A percentile compares a stretch with the other conserved stretches of the same genome.
Conservation (phyloP, 2,329 filamentous ascomycete genomes). For the Ampelomyces quisqualis region DNA sequence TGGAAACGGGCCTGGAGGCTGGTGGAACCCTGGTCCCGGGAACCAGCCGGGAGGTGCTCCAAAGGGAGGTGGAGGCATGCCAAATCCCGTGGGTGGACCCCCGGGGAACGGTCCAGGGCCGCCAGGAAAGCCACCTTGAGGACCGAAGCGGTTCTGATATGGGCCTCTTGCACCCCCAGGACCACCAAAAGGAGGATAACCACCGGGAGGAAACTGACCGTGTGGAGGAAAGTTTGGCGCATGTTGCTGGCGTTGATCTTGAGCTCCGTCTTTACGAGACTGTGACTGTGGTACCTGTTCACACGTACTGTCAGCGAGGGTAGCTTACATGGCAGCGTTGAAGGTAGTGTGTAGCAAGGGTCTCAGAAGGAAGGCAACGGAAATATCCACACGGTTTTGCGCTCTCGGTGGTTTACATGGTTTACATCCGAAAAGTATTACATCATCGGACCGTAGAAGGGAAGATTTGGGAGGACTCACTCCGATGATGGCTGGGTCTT, state of each 20-base stretch:
- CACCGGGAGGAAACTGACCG: conserved; percentile 46
- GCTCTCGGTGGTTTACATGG: conserved; percentile 80
- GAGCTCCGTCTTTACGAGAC: conserved; percentile 21
- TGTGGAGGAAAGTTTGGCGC: conserved; percentile 44
- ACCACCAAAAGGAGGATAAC: conserved; percentile 45
- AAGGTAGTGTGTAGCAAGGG: conserved; percentile 17
- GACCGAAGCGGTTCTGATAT: conserved; percentile 49
- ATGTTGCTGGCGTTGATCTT: conserved; percentile 35
- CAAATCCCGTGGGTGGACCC: conserved; percentile 56
- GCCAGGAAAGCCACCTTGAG: conserved; percentile 49
- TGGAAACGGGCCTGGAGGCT: conserved; percentile 63
- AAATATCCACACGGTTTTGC: conserved; percentile 95
- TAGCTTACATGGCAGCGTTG: conserved; percentile 8
- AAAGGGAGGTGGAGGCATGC: conserved; percentile 69
- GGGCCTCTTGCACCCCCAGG: conserved; percentile 41
- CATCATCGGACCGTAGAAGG: conserved; percentile 65
- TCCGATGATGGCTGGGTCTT: conserved; percentile 94
- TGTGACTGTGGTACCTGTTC: conserved; percentile 37
- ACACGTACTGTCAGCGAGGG: conserved; percentile 29
- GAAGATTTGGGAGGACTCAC: conserved; percentile 66
- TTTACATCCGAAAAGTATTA: conserved; percentile 97
- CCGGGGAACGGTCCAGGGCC: conserved; percentile 52
- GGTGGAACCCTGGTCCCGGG: conserved; percentile 73
- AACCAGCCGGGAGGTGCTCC: conserved; percentile 74
- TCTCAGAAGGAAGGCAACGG: conserved; percentile 99